Base-by-base conservation (phyloP, 768 basidiomycete genomes). In the Lanmaoa rubissima region DNA sequence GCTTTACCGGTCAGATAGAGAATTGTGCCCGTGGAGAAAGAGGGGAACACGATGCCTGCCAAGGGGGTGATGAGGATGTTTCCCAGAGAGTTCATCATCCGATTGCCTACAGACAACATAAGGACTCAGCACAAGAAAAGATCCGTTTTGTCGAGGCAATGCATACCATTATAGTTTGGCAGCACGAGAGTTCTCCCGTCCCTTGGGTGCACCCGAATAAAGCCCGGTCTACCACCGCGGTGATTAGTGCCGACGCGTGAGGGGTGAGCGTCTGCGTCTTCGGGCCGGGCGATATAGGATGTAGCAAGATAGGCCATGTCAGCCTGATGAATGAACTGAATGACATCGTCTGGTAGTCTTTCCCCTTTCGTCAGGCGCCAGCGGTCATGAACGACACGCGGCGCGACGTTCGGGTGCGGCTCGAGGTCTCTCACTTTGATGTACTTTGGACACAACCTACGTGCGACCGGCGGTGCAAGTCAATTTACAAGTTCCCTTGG, bases 211-310 rank as follows among this genome's bases (percentile, higher is more conserved):
- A 86, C 82, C 8, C 85, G 82, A 4, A 85, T 72, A 59, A 85
- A 86, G 0, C 85, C 86, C 10, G 76, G 78, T n/a, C 78, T 73
- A 3, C 86, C 86, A 10, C 85, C 84, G 5, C 86, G 81, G 48
- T 84, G 82, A 58, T 87, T 87, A 71, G 82, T 82, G 16, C 84
- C 82, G 10, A 83, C 62, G 60, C 86, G 85, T 2, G 85, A 84
- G 1, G 84, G 85, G 53, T 75, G 79, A 5, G 51, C 62, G 4
- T 62, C 44, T 4, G 69, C 72, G 16, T 84, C 80, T 7, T 73
- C 66, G 26, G 69, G 45, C 5, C 58, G 47, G 0, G 82, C 77
- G 2, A 72, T 57, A 55, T 84, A 86, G 0, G 77, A 74, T 5
- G 83, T 81, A 2, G 82, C 83, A 47, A 87, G 55, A 64, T 80